phyloP scores from a whole-genome alignment of 139 green algal species.

The Chlorella ohadii region DNA sequence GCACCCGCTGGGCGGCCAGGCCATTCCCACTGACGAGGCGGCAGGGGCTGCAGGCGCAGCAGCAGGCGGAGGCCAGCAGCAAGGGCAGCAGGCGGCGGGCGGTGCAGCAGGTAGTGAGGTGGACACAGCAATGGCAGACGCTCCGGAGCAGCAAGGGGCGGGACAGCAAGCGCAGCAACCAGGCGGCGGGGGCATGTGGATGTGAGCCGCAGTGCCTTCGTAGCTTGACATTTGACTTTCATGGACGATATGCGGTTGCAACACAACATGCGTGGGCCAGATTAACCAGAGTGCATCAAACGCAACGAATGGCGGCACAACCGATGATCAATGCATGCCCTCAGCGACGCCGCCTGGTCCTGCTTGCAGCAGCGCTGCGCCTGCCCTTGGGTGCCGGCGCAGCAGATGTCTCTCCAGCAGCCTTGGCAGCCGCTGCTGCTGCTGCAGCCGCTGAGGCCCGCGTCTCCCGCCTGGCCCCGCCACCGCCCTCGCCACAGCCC shows the following conservation, averaged over 20 bases:
- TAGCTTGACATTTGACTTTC: too few relatives aligned
- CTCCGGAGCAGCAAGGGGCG: neutral
- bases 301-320: neutral
- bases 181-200: slow-evolving; percentile 7
- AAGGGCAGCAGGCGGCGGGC: neutral
- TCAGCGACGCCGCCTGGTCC: neutral
- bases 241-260: too few relatives aligned
- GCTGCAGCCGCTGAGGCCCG: too few relatives aligned
- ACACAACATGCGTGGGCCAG: too few relatives aligned
- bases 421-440: too few relatives aligned
- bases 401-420: neutral
- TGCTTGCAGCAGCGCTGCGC: neutral
- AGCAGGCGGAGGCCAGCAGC: neutral
- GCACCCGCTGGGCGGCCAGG: neutral
- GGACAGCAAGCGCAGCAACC: neutral
- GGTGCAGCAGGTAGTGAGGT: neutral
- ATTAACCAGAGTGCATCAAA: too few relatives aligned
- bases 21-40: neutral
- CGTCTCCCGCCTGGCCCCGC: neutral
- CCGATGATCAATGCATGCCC: too few relatives aligned
- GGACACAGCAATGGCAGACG: neutral
- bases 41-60: neutral
- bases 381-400: neutral
- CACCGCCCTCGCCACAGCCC: neutral
- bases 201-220: neutral